Percentiles rank a stretch among this genome's conserved stretches.
Conservation (phyloP, 805 yeast genomes). For the Maudiozyma pseudohumilis region DNA sequence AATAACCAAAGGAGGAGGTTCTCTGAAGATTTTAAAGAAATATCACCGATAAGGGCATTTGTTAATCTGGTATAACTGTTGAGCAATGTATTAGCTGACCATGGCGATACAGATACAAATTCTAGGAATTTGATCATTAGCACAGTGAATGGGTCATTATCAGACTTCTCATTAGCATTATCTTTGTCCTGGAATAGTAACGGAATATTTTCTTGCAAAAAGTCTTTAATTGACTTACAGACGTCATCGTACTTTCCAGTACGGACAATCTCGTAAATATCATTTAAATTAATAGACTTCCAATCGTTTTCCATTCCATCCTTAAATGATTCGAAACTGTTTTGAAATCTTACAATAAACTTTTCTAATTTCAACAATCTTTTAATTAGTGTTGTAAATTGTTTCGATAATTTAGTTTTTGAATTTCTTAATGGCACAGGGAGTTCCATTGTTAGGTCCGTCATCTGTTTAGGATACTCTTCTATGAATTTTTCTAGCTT, state of each 20-base stretch:
- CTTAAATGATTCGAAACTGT: conserved; percentile 38
- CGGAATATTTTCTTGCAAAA: conserved; percentile 6
- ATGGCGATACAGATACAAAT: conserved; percentile 11
- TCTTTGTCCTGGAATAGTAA: conserved; percentile 1
- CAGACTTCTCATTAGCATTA: not conserved
- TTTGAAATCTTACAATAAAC: conserved; percentile 40
- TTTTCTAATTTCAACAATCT: conserved; percentile 45
- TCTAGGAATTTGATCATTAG: conserved; percentile 7
- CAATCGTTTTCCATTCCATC: conserved; percentile 50
- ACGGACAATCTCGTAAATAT: conserved; percentile 15
- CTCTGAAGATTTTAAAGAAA: conserved; percentile 12
- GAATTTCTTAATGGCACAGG: conserved; percentile 39
- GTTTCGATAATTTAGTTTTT: conserved; percentile 44
- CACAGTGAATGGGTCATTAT: conserved; percentile 2
- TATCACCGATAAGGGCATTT: conserved; percentile 21
- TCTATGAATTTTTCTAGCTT: conserved; percentile 47
- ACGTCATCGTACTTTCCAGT: conserved; percentile 11
- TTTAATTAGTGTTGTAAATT: conserved; percentile 43
- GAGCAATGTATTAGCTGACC: conserved; percentile 13
- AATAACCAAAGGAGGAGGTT: conserved; percentile 15
- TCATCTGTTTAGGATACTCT: conserved; percentile 38
- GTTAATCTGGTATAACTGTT: conserved; percentile 19
- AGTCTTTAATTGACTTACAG: conserved; percentile 10
- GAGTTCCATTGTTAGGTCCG: conserved; percentile 34
- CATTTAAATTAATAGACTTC: conserved; percentile 34